Evolutionary conservation across 148 eudicot genomes (phyloP), one percentile per base, ranked within the genome.

Genomic region (Persicaria tinctoria): DNA sequence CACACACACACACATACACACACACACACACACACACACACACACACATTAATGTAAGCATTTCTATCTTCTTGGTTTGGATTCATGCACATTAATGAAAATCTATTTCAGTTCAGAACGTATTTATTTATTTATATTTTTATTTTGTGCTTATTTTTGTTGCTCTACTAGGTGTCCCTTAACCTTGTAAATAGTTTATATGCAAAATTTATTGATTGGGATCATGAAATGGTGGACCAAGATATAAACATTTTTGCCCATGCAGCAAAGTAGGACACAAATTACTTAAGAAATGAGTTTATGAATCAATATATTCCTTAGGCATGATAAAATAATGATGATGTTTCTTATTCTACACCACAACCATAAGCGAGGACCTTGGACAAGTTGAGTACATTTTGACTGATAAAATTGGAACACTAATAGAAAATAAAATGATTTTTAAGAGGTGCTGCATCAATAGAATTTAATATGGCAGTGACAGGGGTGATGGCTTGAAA

Each of bases 341-440:
- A 46, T 66, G 46, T 73, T 66, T 71, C 73, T 73, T 88, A 78
- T 82, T 75, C 84, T 91, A 82, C 99, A 95, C 97, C 88, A 92
- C 97, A 89, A 94, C 98, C 80, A 95, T 95, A 62, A 95, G 99
- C 78, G 99, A 95, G 86, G 99, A 95, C 86, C 80, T 95, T 85
- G 98, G 99, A 57, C 99, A 95, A 86, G 99, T 95, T 51, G 99
- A 95, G 82, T 90, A 95, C 81, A 95, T 95, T 68, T 71, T 95
- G 91, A 95, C 99, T 4, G 99, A 95, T 87, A 95, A 95, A 84
- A 95, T 97, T 44, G 97, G 99, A 68, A 92, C 99, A 57, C 87
- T 95, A 51, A 95, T 94, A 27, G 99, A 95, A 83, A 95, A 95
- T 79, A 87, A 86, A 78, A 95, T 95, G 99, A 83, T 92, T 76